Conservation (phyloP, 2,329 filamentous ascomycete species). For the Purpureocillium lavendulum region DNA sequence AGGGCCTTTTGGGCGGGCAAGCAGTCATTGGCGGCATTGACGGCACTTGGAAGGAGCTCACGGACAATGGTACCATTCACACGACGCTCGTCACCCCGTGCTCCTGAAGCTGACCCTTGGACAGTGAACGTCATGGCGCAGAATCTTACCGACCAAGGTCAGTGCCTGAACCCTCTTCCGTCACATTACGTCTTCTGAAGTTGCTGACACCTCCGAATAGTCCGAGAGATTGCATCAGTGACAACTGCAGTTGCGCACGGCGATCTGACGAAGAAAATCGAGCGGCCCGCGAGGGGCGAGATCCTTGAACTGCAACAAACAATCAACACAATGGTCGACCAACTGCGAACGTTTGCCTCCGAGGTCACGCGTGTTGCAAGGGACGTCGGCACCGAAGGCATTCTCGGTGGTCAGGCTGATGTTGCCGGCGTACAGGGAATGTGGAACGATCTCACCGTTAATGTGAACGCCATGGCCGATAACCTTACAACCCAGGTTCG, state of each 20-base stretch:
- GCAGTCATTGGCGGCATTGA: slow-evolving; percentile 89
- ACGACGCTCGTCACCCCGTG: neutral
- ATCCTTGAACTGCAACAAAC: slow-evolving; percentile 77
- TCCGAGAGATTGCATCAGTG: slow-evolving; percentile 76
- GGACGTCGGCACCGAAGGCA: slow-evolving; percentile 78
- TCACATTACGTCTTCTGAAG: too few species aligned
- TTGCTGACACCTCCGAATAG: slow-evolving; percentile 24
- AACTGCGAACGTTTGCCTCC: slow-evolving; percentile 72
- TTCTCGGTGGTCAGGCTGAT: slow-evolving; percentile 72
- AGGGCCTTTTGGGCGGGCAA: slow-evolving; percentile 88
- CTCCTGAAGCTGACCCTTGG: slow-evolving; percentile 11
- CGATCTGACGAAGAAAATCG: slow-evolving; percentile 76
- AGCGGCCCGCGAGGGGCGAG: slow-evolving; percentile 70
- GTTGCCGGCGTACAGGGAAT: slow-evolving; percentile 78
- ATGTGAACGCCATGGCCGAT: slow-evolving; percentile 82
- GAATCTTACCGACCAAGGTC: slow-evolving; percentile 68
- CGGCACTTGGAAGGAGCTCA: slow-evolving; percentile 96
- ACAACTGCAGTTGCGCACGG: slow-evolving; percentile 77
- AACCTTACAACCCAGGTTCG: slow-evolving; percentile 83
- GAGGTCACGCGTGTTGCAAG: slow-evolving; percentile 77
- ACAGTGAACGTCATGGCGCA: slow-evolving; percentile 75
- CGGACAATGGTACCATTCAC: slow-evolving; percentile 57
- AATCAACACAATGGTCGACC: slow-evolving; percentile 85
- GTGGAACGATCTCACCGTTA: slow-evolving; percentile 81
- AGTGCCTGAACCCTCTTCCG: neutral